phyloP scores from a whole-genome alignment of 441 rosid species.

The Eruca vesicaria region DNA sequence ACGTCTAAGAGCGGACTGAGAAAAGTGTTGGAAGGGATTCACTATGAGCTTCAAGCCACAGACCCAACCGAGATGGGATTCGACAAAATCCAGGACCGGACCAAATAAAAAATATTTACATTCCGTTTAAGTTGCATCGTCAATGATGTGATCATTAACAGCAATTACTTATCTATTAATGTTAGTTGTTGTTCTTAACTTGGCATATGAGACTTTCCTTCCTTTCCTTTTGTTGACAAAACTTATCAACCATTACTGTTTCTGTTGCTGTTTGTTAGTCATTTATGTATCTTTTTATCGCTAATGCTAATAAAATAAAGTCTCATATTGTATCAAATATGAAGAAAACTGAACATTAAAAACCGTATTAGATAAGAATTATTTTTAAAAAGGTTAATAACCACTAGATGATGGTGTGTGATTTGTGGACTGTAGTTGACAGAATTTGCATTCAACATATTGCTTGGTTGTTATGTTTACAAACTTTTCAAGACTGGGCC shows the following conservation, averaged over 20 bases:
- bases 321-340: too few species aligned
- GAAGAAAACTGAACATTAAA: not conserved
- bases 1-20: slow-evolving; percentile 87
- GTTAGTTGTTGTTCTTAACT: slow-evolving; percentile 30
- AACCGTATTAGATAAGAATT: not conserved
- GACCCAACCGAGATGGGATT: slow-evolving; percentile 97
- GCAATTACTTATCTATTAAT: slow-evolving; percentile 6
- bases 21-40: slow-evolving; percentile 79
- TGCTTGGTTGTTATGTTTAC: not conserved
- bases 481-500: not conserved
- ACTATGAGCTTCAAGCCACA: slow-evolving; percentile 85
- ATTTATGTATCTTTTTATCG: not conserved
- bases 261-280: not conserved
- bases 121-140: slow-evolving; percentile 5
- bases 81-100: slow-evolving; percentile 64
- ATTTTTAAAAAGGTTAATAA: not conserved
- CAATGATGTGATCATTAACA: not conserved
- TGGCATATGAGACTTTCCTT: not conserved
- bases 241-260: not conserved
- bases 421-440: not conserved
- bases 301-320: slow-evolving; percentile 1
- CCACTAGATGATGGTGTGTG: not conserved
- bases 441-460: not conserved
- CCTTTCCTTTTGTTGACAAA: slow-evolving; percentile 9
- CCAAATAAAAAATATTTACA: slow-evolving; percentile 40